These are phyloP conservation scores for Annulohypoxylon truncatum DNA, from an alignment of 2,329 filamentous ascomycete genomes.

Conservation along the genomic window DNA sequence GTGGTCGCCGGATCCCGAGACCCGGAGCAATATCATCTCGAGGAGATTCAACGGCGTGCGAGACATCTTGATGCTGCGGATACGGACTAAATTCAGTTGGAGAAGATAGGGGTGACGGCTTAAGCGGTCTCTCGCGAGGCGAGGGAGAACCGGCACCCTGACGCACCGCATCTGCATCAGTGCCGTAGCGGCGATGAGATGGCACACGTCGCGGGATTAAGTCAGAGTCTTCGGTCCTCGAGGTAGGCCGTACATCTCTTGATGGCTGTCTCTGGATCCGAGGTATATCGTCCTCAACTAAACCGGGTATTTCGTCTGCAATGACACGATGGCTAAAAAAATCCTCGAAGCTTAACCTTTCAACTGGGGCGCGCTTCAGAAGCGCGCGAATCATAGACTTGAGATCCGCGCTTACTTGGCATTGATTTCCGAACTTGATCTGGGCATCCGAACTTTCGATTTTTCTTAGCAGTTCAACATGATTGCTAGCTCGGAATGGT, in stretches of 20 bases:
- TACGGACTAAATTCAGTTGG: constrained; percentile 53
- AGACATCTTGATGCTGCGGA: constrained; percentile 45
- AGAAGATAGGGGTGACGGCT: constrained; percentile 59
- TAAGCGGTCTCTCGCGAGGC: constrained; percentile 57
- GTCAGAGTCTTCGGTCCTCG: constrained; percentile 49
- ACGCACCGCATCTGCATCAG: constrained; percentile 53
- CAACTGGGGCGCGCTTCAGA: constrained; percentile 85
- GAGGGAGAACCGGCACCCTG: constrained; percentile 54
- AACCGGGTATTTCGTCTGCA: constrained; percentile 78
- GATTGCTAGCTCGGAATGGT: constrained; percentile 91
- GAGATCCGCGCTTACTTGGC: constrained; percentile 77
- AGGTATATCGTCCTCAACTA: constrained; percentile 80
- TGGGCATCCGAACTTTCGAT: constrained; percentile 90
- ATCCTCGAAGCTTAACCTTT: constrained; percentile 85
- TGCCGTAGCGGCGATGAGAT: constrained; percentile 54
- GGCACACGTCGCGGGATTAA: constrained; percentile 52
- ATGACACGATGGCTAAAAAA: constrained; percentile 85
- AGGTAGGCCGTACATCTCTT: constrained; percentile 51
- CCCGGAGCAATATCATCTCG: constrained; percentile 61
- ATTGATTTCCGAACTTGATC: constrained; percentile 83
- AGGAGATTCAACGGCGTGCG: constrained; percentile 54
- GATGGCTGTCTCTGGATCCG: constrained; percentile 51
- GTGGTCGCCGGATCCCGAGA: constrained; percentile 63
- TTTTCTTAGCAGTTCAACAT: constrained; percentile 91
- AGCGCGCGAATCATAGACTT: constrained; percentile 83